Evolutionary conservation across 1,139 yeast genomes (phyloP), one percentile per base, ranked within the genome.

Genomic region (Suhomyces maxii): DNA sequence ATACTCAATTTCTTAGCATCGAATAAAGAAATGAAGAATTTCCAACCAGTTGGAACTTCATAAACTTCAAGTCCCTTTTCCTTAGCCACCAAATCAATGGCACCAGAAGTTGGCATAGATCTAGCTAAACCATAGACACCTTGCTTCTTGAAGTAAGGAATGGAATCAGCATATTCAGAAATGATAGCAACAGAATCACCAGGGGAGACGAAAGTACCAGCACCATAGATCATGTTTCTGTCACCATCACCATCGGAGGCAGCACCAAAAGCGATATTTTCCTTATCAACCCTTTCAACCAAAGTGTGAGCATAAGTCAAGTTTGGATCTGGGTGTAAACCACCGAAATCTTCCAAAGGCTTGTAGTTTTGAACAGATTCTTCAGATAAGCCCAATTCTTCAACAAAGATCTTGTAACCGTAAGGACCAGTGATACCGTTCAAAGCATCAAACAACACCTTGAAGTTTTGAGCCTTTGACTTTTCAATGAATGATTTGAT

Each of bases 181-280:
- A 93, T 93, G 57, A 93, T 91, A 39, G 99, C 99, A 32, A 93
- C 98, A 7, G 97, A 88, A 68, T 93, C 99, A 64, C 99, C 98
- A 2, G 99, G 99, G 0, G 97, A 90, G 8, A 93, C 99, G 69
- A 93, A 95, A 2, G 98, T 82, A 44, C 89, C 88, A 36, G 91
- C 91, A 50, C 99, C 99, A 67, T 93, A 93, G 60, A 93, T 95
- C 99, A 93, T 93, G 68, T 93, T 93, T 71, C 99, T 83, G 67
- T 93, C 99, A 67, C 99, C 99, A 63, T 93, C 99, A 67, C 99
- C 99, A 64, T 93, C 99, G 13, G 96, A 86, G 7, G 99, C 99
- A 35, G 99, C 99, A 55, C 99, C 99, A 68, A 93, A 91, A 8
- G 95, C 89, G 56, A 91, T 87, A 49, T 81, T 72, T 52, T 86